Percentiles rank a stretch among this genome's conserved stretches.
These are phyloP conservation scores for Talaromyces pinophilus DNA, from an alignment of 2,329 filamentous ascomycete species.

Conservation along the genomic window DNA sequence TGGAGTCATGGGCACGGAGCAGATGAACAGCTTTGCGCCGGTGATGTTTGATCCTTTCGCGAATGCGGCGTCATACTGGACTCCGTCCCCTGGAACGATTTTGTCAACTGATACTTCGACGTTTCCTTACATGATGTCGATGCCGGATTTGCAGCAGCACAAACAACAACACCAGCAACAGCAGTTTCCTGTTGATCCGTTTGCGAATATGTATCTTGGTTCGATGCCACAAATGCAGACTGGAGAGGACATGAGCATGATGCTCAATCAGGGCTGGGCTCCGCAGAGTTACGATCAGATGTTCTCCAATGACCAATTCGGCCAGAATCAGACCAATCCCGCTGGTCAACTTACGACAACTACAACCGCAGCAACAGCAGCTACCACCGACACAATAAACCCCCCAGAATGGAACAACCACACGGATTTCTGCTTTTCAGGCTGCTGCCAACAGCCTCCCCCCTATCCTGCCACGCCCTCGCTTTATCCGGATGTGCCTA, in stretches of 20 bases:
- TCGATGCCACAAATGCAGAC: not conserved
- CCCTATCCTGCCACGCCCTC: constrained; percentile 7
- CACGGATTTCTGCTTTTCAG: constrained; percentile 18
- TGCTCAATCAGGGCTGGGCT: not conserved
- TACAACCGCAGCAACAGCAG: not conserved
- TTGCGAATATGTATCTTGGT: not conserved
- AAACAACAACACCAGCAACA: constrained; percentile 4
- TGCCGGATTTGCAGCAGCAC: constrained; percentile 6
- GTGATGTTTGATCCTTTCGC: constrained; percentile 9
- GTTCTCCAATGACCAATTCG: not conserved
- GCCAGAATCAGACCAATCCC: constrained; percentile 16
- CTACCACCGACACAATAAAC: not conserved
- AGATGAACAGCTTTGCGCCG: constrained; percentile 16
- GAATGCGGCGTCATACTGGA: constrained; percentile 18
- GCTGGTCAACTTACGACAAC: constrained; percentile 9
- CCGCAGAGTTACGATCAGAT: not conserved
- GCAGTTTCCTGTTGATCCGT: constrained; percentile 7
- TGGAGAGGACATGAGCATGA: not conserved
- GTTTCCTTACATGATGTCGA: constrained; percentile 8
- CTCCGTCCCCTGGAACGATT: constrained; percentile 23
- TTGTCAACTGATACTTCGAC: constrained; percentile 8
- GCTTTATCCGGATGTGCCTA: constrained; percentile 9
- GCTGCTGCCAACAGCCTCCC: constrained; percentile 16
- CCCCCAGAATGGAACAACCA: not conserved
- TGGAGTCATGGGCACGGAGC: not conserved